Percentiles rank a stretch among this genome's conserved stretches.
phyloP scores from a whole-genome alignment of 2,329 filamentous ascomycete species.

The Aspergillus sp. region DNA sequence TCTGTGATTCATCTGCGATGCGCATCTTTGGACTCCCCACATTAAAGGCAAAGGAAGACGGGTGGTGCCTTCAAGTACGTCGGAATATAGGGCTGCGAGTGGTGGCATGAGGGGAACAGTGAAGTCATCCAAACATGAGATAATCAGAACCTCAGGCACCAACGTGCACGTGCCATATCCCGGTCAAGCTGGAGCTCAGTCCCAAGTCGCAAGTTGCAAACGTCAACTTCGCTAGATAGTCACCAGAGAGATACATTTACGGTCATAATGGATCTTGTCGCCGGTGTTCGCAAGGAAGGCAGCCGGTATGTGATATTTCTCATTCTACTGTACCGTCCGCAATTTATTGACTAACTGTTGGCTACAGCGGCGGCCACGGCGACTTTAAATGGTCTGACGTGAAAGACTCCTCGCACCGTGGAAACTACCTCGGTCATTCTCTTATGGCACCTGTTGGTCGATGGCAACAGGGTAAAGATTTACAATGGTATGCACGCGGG shows the following conservation, averaged over 20 bases:
- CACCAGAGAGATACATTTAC: background rate
- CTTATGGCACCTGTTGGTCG: slow-evolving; percentile 88
- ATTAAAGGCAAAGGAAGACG: background rate
- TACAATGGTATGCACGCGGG: slow-evolving; percentile 64
- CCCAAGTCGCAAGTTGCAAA: background rate
- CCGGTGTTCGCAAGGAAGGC: slow-evolving; percentile 87
- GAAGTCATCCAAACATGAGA: slow-evolving; percentile 18
- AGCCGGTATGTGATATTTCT: slow-evolving; percentile 55
- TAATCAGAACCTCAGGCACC: slow-evolving; percentile 17
- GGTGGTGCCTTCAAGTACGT: background rate
- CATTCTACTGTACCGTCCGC: background rate
- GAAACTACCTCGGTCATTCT: slow-evolving; percentile 87
- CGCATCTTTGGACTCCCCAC: slow-evolving; percentile 5
- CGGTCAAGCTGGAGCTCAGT: slow-evolving; percentile 4
- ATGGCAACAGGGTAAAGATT: slow-evolving; percentile 78
- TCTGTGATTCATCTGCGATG: slow-evolving; percentile 4
- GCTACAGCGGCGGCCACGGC: slow-evolving; percentile 70
- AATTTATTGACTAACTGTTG: slow-evolving; percentile 11
- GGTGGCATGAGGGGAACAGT: slow-evolving; percentile 10
- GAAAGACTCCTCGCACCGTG: slow-evolving; percentile 78
- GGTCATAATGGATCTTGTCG: slow-evolving; percentile 80
- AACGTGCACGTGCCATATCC: slow-evolving; percentile 22
- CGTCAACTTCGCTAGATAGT: background rate
- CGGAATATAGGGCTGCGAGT: background rate
- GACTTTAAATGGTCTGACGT: slow-evolving; percentile 98